Percentiles rank a stretch among this genome's conserved stretches.
Conservation (phyloP, 805 yeast species). For the Hanseniaspora guilliermondii region DNA sequence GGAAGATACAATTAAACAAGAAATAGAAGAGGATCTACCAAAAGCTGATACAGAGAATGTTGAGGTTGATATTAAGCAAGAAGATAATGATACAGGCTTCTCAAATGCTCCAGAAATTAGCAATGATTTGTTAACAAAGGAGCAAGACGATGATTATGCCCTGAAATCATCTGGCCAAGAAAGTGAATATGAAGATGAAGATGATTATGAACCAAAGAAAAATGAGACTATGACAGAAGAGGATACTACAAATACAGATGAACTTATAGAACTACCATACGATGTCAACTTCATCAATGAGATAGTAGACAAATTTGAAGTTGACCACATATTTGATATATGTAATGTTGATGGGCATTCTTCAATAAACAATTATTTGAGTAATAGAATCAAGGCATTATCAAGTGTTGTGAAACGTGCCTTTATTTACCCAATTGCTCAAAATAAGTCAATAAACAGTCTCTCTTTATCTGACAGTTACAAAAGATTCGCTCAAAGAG, state of each 20-base stretch:
- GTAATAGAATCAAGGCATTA: slow-evolving; percentile 14
- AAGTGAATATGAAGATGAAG: slow-evolving; percentile 8
- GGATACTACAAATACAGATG: neutral
- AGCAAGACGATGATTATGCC: neutral
- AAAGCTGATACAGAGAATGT: slow-evolving; percentile 16
- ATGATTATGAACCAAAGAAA: neutral
- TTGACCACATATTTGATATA: slow-evolving; percentile 8
- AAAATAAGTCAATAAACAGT: neutral
- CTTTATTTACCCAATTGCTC: neutral
- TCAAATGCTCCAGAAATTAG: neutral
- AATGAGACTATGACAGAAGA: neutral
- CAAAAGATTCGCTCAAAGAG: slow-evolving; percentile 59
- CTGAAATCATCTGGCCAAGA: neutral
- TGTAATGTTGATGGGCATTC: neutral
- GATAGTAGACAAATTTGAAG: neutral
- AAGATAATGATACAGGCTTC: neutral
- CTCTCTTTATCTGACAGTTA: slow-evolving; percentile 45
- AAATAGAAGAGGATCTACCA: neutral
- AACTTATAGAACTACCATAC: neutral
- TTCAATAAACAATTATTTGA: slow-evolving; percentile 1
- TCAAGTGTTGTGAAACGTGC: slow-evolving; percentile 6
- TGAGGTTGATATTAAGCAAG: neutral
- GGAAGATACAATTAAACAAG: neutral
- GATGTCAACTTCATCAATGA: neutral
- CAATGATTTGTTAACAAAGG: neutral